Base-by-base conservation (phyloP, 2,329 filamentous ascomycete genomes). In the Myriosclerotinia duriaeana region DNA sequence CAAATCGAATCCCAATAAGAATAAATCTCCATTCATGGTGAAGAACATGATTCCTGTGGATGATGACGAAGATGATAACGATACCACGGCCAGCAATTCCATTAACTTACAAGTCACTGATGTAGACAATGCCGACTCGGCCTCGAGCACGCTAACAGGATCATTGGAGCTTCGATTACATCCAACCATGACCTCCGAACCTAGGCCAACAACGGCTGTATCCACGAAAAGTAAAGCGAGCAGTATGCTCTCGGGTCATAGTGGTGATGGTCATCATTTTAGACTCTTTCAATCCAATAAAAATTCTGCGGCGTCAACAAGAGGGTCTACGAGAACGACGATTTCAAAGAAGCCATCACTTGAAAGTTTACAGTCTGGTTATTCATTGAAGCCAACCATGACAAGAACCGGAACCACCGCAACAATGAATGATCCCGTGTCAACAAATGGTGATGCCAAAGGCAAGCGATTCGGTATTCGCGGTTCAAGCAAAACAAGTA, bases 131-230 rank as follows among this genome's bases (percentile, higher is more conserved):
- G 52, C 65, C 44, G 85, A 85, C 59, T 79, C 82, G 14, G 78
- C 79, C n/a, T 85, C 86, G 68, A 80, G 83, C 11, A 88, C 85
- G 6, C 85, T 88, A 15, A 84, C 89, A 11, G 90, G 90, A 4
- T 90, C 91, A 40, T 84, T 97, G 34, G 93, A 96, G 76, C 83
- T 93, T 64, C 88, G 94, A 46, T 83, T 98, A 52, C 89, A 89
- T 65, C 93, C 95, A 15, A 98, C 94, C 0, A 79, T 97, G 74
- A 89, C 84, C 36, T 87, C 87, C 0, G 82, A 85, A 68, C 26
- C 68, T 38, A 71, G 72, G 9, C 73, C 74, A 17, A 68, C 53
- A 12, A 74, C 71, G 26, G 67, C 73, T 46, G 52, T 67, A 26
- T 48, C 68, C 1, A 63, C 66, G 20, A 75, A 73, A 60, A 69